Evolutionary conservation across 768 basidiomycete species (phyloP).

Genomic region (Tylopilus subfusipes): DNA sequence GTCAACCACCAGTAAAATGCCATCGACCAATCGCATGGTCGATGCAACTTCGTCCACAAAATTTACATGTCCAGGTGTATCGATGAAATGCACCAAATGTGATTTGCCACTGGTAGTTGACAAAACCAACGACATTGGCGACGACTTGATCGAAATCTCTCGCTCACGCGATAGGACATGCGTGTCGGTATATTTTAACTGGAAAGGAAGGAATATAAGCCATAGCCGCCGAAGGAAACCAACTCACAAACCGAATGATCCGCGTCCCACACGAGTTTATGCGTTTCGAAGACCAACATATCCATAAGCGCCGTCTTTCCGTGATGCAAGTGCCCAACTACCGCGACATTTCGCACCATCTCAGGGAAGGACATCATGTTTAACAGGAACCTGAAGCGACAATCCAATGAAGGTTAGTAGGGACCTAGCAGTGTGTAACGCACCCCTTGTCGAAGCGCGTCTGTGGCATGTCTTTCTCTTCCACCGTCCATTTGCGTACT

Average conservation of each 20-base stretch:
- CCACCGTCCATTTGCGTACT: constrained; percentile 89
- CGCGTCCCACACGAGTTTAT: constrained; percentile 90
- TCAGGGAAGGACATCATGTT: constrained; percentile 89
- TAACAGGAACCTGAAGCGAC: constrained; percentile 72
- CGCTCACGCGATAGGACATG: constrained; percentile 86
- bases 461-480: constrained; percentile 93
- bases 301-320: constrained; percentile 97
- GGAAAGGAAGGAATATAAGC: constrained; percentile 19
- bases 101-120: constrained; percentile 87
- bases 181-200: constrained; percentile 96
- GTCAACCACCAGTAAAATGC: constrained; percentile 91
- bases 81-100: constrained; percentile 88
- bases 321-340: constrained; percentile 96
- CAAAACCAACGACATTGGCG: constrained; percentile 91
- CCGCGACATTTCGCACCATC: constrained; percentile 93
- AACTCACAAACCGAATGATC: constrained; percentile 70
- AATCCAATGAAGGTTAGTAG: constrained; percentile 6
- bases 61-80: constrained; percentile 98
- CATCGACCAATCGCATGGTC: constrained; percentile 82
- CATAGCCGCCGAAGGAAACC: constrained; percentile 6
- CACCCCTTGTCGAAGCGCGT: constrained; percentile 98
- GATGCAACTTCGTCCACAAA: constrained; percentile 97
- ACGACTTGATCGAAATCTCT: constrained; percentile 93
- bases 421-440: constrained; percentile 24
- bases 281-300: constrained; percentile 96